Conservation (phyloP, 306 rosid genomes). For the Vachellia pachyceras region DNA sequence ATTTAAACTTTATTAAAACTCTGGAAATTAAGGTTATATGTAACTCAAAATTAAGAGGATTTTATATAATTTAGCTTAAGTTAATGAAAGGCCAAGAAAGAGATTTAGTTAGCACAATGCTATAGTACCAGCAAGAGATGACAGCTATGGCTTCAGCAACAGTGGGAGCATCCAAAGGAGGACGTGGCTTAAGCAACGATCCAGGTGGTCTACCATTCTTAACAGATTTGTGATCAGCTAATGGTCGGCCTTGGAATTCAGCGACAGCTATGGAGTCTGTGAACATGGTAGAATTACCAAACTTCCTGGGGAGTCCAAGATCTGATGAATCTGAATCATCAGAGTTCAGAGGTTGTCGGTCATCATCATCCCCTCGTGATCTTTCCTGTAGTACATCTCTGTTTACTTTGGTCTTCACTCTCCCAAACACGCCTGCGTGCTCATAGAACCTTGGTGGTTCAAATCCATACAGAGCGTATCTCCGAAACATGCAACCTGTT, state of each 20-base stretch:
- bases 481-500: conserved; percentile 87
- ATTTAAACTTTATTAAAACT: too few species aligned
- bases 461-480: conserved; percentile 83
- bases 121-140: conserved; percentile 78
- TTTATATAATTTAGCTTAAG: too few species aligned
- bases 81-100: not conserved
- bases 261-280: conserved; percentile 69
- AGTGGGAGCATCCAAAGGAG: conserved; percentile 82
- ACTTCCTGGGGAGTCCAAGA: conserved; percentile 65
- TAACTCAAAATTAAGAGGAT: too few species aligned
- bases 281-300: conserved; percentile 69
- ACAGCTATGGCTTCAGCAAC: conserved; percentile 90
- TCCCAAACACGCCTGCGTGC: conserved; percentile 74
- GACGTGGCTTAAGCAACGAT: conserved; percentile 62
- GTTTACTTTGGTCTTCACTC: conserved; percentile 55
- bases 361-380: conserved; percentile 53
- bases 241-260: conserved; percentile 84
- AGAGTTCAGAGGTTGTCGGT: conserved; percentile 53
- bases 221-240: conserved; percentile 73
- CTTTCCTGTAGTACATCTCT: conserved; percentile 34
- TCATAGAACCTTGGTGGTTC: conserved; percentile 86
- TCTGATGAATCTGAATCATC: conserved; percentile 53
- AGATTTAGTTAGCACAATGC: not conserved
- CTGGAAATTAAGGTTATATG: too few species aligned
- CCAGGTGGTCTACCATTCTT: conserved; percentile 90